phyloP scores from a whole-genome alignment of 257 asterid species.

The Linaria vulgaris region DNA sequence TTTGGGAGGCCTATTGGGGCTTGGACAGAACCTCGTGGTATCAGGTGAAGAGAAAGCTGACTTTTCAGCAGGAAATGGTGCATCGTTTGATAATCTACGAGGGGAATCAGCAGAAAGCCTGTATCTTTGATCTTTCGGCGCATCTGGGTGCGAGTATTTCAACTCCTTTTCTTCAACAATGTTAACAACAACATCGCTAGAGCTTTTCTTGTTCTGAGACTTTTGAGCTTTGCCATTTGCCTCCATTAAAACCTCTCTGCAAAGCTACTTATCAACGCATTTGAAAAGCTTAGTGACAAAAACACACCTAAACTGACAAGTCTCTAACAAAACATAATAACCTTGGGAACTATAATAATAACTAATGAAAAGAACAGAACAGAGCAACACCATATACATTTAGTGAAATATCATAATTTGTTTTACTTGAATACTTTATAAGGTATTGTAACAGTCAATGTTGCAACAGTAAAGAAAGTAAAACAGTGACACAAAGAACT shows the following conservation, averaged over 20 bases:
- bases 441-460: too few relatives aligned
- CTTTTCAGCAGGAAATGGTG: conserved; percentile 38
- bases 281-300: too few relatives aligned
- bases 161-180: conserved; percentile 47
- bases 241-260: conserved; percentile 42
- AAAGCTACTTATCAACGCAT: not conserved
- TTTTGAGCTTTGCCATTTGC: conserved; percentile 31
- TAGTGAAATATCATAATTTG: too few relatives aligned
- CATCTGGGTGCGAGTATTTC: conserved; percentile 28
- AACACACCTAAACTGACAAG: too few relatives aligned
- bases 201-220: conserved; percentile 45
- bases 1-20: conserved; percentile 71
- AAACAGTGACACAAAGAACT: too few relatives aligned
- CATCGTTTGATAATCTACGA: conserved; percentile 36
- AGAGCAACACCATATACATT: too few relatives aligned
- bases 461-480: too few relatives aligned
- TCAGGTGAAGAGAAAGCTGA: too few relatives aligned
- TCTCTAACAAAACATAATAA: too few relatives aligned
- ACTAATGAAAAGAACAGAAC: too few relatives aligned
- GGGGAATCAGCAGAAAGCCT: conserved; percentile 41
- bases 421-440: too few relatives aligned
- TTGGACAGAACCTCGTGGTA: conserved; percentile 41
- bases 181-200: conserved; percentile 45
- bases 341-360: too few relatives aligned
- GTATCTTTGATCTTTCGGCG: conserved; percentile 31